Evolutionary conservation across 1,139 yeast species (phyloP).

Genomic region (Candida tetrigidarum): DNA sequence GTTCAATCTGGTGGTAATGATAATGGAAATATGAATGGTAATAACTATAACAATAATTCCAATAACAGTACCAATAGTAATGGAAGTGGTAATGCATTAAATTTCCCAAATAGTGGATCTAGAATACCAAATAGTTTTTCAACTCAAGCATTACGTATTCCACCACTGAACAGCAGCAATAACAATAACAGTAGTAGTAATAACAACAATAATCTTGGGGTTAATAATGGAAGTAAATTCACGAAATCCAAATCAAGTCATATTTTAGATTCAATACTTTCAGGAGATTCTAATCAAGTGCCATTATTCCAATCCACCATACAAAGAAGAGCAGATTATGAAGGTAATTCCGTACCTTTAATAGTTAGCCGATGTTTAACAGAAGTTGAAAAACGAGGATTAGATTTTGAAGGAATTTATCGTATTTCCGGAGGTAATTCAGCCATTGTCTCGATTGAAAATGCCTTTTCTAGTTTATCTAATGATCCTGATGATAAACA

Average conservation of each 20-base stretch:
- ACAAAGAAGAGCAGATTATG: constrained; percentile 61
- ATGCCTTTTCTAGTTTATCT: constrained; percentile 41
- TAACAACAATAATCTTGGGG: constrained; percentile 1
- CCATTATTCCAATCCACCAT: constrained; percentile 55
- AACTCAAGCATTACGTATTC: constrained; percentile 15
- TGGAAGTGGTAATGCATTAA: background rate
- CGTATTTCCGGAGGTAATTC: constrained; percentile 90
- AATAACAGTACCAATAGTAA: background rate
- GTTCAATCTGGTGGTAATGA: constrained; percentile 13
- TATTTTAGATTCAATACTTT: constrained; percentile 44
- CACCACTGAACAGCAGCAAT: constrained; percentile 11
- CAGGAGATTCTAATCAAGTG: constrained; percentile 18
- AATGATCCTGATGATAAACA: constrained; percentile 39
- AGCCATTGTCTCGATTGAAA: constrained; percentile 64
- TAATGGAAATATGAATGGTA: constrained; percentile 9
- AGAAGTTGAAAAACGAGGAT: constrained; percentile 77
- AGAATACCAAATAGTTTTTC: constrained; percentile 15
- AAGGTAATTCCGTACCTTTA: constrained; percentile 66
- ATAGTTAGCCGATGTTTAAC: constrained; percentile 74
- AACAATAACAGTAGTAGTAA: constrained; percentile 7
- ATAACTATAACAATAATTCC: background rate
- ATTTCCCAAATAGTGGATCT: constrained; percentile 5
- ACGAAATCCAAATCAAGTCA: constrained; percentile 54
- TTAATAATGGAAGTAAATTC: constrained; percentile 15
- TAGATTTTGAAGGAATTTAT: constrained; percentile 84